These are phyloP conservation scores for Penicillium cataractarum DNA, from an alignment of 495 filamentous ascomycete genomes.

Conservation along the genomic window DNA sequence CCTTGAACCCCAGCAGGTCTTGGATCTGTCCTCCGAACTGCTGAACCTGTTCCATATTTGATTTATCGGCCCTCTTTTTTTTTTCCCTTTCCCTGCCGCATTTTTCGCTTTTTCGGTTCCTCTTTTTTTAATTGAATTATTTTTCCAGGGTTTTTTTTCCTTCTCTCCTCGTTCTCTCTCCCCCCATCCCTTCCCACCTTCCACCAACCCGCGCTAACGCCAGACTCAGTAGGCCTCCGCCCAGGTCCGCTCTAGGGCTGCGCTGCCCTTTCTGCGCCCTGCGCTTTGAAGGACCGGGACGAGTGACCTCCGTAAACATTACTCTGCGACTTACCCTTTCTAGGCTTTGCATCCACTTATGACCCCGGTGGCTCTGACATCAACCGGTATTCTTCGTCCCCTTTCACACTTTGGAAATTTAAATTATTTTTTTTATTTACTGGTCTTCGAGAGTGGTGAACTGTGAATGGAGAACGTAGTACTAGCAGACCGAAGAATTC, in stretches of 20 bases:
- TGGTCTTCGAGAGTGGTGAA: neutral
- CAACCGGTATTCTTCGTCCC: conserved; percentile 40
- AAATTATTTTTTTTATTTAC: conserved; percentile 8
- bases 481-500: neutral
- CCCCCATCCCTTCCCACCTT: conserved; percentile 24
- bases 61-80: neutral
- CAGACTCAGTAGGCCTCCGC: conserved; percentile 23
- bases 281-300: conserved; percentile 19
- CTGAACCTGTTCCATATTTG: conserved; percentile 18
- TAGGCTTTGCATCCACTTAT: conserved; percentile 46
- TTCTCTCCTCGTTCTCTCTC: conserved; percentile 7
- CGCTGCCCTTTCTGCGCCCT: conserved; percentile 3
- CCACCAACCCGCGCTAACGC: conserved; percentile 29
- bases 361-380: conserved; percentile 47
- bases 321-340: conserved; percentile 36
- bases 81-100: neutral
- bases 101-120: conserved; percentile 8
- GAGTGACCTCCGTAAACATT: conserved; percentile 30
- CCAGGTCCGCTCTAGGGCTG: conserved; percentile 24
- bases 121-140: conserved; percentile 6
- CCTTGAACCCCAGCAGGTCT: conserved; percentile 27
- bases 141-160: conserved; percentile 9
- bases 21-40: conserved; percentile 30
- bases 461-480: neutral
- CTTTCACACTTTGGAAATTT: conserved; percentile 5